A percentile compares a stretch with the other conserved stretches of the same genome.
phyloP scores from a whole-genome alignment of 2,329 filamentous ascomycete species.

The Diaporthe eres region DNA sequence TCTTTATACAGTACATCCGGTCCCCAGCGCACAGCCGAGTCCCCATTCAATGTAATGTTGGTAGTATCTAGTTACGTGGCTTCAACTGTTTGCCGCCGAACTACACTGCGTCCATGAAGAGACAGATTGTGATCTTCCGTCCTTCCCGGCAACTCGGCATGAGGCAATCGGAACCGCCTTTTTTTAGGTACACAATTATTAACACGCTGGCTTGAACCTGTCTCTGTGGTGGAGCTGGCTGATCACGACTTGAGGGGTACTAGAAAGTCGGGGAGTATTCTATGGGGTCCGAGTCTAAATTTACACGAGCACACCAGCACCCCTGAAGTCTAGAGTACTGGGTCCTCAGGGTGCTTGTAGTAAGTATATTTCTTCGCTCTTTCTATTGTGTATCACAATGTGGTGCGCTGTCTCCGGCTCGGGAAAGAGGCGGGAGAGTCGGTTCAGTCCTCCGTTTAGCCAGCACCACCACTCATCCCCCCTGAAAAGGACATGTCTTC shows the following conservation, averaged over 20 bases:
- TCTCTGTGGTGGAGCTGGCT: not conserved
- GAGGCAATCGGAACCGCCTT: not conserved
- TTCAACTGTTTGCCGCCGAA: not conserved
- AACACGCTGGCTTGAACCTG: not conserved
- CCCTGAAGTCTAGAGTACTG: not conserved
- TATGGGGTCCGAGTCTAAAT: not conserved
- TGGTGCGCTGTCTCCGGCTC: not conserved
- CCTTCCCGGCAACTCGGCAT: not conserved
- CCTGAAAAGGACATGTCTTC: not conserved
- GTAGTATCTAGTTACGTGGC: not conserved
- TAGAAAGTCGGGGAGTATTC: slow-evolving; percentile 1
- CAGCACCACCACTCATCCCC: not conserved
- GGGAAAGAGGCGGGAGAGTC: not conserved
- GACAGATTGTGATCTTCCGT: slow-evolving; percentile 2
- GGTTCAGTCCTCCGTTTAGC: not conserved
- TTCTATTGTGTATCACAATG: not conserved
- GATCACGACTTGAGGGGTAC: not conserved
- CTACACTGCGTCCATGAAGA: not conserved
- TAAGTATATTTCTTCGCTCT: not conserved
- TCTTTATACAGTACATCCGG: not conserved
- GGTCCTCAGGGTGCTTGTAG: not conserved
- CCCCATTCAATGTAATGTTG: not conserved
- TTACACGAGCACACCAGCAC: not conserved
- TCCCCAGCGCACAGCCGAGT: not conserved
- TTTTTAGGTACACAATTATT: not conserved